Evolutionary conservation across 2,329 filamentous ascomycete species (phyloP), one percentile per base, ranked within the genome.

Genomic region (Aschersonia sp.): DNA sequence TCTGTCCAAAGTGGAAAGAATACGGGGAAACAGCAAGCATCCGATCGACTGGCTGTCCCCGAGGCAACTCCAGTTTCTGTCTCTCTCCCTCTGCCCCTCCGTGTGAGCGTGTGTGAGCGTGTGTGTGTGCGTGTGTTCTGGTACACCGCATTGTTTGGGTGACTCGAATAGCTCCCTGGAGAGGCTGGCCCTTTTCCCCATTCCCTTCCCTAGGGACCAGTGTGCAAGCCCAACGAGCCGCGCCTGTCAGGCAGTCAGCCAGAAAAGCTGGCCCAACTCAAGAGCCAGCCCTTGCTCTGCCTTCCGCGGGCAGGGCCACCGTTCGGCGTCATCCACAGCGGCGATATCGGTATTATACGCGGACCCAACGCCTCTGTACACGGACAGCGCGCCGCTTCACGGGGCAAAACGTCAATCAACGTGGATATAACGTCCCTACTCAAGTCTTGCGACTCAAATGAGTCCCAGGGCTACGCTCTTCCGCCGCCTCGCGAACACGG

Each of bases 401-500:
- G 55, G 50, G 55, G 55, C 50, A 51, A 51, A 47, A 49, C 54
- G 61, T 74, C 74, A 77, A 78, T 73, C 80, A 89, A 75, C 78
- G 83, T 95, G 89, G 89, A 95, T 89, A 94, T 95, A 84, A 80
- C 85, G 68, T 82, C 84, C 56, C 78, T 95, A 56, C 78, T 95
- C 68, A 86, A 89, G 75, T 77, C 75, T 63, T 71, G 80, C 63
- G 80, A 80, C 75, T 82, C 83, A 68, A 71, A 80, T 76, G 82
- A 85, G 75, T 81, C 82, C 65, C 73, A 73, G 57, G 66, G 67
- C 52, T 70, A 72, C 58, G 65, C 65, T 53, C 57, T 53, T 44
- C 61, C 58, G 50, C 48, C 51, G 48, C 61, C 55, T 52, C 30
- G 31, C 47, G 35, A 48, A 50, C 54, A 46, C 48, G 54, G 47